These are phyloP conservation scores for Rossbeevera mucosa DNA, from an alignment of 768 basidiomycete species.

Conservation along the genomic window DNA sequence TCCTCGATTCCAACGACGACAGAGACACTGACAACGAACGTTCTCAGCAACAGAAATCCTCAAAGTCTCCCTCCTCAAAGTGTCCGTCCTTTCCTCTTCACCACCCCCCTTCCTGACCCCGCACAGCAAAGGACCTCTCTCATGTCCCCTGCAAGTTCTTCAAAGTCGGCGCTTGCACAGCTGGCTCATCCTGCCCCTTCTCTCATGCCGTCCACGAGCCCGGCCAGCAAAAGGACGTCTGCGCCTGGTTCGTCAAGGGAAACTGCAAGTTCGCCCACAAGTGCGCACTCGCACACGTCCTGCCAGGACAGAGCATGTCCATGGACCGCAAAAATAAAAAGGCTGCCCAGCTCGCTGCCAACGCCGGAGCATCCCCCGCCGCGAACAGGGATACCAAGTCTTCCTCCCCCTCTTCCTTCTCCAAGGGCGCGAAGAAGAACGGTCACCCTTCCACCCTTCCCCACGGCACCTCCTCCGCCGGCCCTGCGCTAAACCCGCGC, in stretches of 20 bases:
- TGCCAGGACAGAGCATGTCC: slow-evolving; percentile 89
- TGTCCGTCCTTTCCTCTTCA: slow-evolving; percentile 17
- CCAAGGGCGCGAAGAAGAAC: slow-evolving; percentile 38
- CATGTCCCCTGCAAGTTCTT: slow-evolving; percentile 99
- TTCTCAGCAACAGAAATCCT: slow-evolving; percentile 12
- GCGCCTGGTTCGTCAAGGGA: slow-evolving; percentile 91
- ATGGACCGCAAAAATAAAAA: slow-evolving; percentile 99
- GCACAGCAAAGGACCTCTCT: slow-evolving; percentile 78
- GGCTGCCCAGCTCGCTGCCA: slow-evolving; percentile 68
- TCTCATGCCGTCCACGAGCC: slow-evolving; percentile 74
- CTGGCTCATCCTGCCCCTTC: slow-evolving; percentile 93
- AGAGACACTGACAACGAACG: slow-evolving; percentile 24
- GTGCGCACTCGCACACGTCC: slow-evolving; percentile 90
- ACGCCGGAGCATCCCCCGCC: slow-evolving; percentile 35
- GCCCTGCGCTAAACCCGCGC: slow-evolving; percentile 10
- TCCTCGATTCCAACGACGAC: slow-evolving; percentile 13
- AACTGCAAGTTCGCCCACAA: slow-evolving; percentile 79
- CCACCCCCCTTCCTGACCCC: neutral
- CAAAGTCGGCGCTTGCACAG: slow-evolving; percentile 91
- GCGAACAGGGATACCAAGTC: slow-evolving; percentile 28
- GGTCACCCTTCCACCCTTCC: slow-evolving; percentile 21
- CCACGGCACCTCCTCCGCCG: slow-evolving; percentile 10
- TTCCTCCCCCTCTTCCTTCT: neutral
- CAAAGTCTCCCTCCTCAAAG: slow-evolving; percentile 32
- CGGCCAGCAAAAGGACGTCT: slow-evolving; percentile 74